Evolutionary conservation across 345 rosid genomes (phyloP).

Genomic region (Rhodamnia argentea): DNA sequence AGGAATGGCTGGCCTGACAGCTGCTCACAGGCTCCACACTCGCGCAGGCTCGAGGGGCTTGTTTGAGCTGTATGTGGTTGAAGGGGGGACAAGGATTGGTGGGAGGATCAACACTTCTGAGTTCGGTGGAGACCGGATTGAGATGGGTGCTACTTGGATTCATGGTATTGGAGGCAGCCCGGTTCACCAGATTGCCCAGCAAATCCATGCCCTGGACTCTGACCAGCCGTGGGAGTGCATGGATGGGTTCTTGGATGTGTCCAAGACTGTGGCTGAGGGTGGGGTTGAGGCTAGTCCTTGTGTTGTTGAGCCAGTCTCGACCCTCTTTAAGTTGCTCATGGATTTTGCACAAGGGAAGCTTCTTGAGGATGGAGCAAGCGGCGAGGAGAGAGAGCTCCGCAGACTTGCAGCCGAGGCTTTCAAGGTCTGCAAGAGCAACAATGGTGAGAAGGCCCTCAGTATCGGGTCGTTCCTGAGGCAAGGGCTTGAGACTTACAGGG

Average conservation of each 20-base stretch:
- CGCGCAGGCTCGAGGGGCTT: constrained; percentile 20
- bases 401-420: constrained; percentile 28
- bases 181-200: constrained; percentile 53
- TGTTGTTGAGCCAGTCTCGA: constrained; percentile 43
- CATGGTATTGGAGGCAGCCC: constrained; percentile 98
- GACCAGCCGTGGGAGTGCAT: constrained; percentile 94
- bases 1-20: constrained; percentile 97
- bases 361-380: constrained; percentile 1
- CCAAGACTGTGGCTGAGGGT: constrained; percentile 61
- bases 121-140: constrained; percentile 80
- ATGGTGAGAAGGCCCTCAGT: constrained; percentile 31
- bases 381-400: constrained; percentile 13
- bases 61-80: constrained; percentile 77
- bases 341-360: constrained; percentile 63
- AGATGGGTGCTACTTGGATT: constrained; percentile 99
- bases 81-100: constrained; percentile 85
- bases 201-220: constrained; percentile 54
- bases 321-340: constrained; percentile 66
- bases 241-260: constrained; percentile 55
- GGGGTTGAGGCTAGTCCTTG: constrained; percentile 45
- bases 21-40: constrained; percentile 81
- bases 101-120: constrained; percentile 88
- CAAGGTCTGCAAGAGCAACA: constrained; percentile 13
- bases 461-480: constrained; percentile 34
- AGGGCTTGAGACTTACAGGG: constrained; percentile 8